Evolutionary conservation across 768 basidiomycete species (phyloP).

Genomic region (Termitomyces titanicus): DNA sequence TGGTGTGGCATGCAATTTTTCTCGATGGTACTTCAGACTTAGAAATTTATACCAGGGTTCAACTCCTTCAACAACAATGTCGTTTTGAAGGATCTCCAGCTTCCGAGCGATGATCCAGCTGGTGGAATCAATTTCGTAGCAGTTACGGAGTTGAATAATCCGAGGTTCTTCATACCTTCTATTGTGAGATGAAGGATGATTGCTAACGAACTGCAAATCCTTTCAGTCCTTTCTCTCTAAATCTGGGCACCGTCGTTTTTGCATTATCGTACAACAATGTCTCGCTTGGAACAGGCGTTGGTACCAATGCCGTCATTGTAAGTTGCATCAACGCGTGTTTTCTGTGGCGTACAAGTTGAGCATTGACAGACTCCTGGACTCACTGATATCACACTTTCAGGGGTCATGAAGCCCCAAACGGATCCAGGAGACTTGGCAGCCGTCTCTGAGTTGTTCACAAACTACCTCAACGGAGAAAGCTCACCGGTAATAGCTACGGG

Average conservation of each 20-base stretch:
- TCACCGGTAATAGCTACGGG: slow-evolving; percentile 61
- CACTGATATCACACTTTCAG: slow-evolving; percentile 58
- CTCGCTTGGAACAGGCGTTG: slow-evolving; percentile 52
- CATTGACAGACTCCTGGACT: slow-evolving; percentile 40
- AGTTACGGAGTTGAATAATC: slow-evolving; percentile 51
- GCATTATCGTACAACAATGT: slow-evolving; percentile 55
- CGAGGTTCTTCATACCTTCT: slow-evolving; percentile 36
- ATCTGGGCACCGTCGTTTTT: slow-evolving; percentile 66
- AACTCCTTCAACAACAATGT: slow-evolving; percentile 60
- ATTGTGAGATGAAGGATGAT: background rate
- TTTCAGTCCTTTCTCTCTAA: slow-evolving; percentile 61
- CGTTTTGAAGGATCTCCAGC: slow-evolving; percentile 49
- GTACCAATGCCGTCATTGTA: slow-evolving; percentile 50
- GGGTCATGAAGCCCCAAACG: slow-evolving; percentile 53
- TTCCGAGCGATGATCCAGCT: slow-evolving; percentile 62
- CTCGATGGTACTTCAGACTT: background rate
- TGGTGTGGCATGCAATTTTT: slow-evolving; percentile 30
- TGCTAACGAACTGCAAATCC: background rate
- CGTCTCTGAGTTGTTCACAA: slow-evolving; percentile 65
- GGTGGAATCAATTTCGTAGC: slow-evolving; percentile 69
- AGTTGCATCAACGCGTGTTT: slow-evolving; percentile 16
- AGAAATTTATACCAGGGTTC: slow-evolving; percentile 37
- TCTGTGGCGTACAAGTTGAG: slow-evolving; percentile 1
- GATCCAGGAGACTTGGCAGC: slow-evolving; percentile 37
- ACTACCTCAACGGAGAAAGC: slow-evolving; percentile 61